Conservation (phyloP, 345 rosid species). For the Eucalyptus sp. region DNA sequence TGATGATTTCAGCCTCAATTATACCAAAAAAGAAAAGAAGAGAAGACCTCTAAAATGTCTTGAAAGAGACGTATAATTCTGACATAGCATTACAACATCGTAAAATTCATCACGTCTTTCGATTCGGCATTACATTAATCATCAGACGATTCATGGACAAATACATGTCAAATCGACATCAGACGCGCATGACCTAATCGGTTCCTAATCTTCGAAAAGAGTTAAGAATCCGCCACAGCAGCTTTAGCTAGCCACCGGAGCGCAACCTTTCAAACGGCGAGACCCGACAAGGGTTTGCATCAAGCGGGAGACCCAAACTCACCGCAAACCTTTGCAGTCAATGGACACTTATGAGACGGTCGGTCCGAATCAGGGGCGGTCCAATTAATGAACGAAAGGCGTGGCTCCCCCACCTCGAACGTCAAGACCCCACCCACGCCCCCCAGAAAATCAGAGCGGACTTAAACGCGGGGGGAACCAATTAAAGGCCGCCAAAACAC, state of each 20-base stretch:
- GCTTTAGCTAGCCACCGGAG: not conserved
- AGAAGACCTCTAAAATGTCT: not conserved
- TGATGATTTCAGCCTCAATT: not conserved
- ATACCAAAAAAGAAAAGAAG: not conserved
- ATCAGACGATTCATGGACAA: not conserved
- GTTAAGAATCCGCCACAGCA: not conserved
- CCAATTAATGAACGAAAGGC: not conserved
- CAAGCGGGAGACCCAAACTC: not conserved
- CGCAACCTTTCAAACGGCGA: not conserved
- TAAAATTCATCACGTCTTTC: not conserved
- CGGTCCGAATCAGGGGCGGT: not conserved
- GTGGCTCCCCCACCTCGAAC: not conserved
- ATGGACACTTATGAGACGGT: not conserved
- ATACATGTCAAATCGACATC: not conserved
- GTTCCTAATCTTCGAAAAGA: not conserved
- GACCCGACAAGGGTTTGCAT: not conserved
- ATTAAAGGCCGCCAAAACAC: not conserved
- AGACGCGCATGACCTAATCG: not conserved
- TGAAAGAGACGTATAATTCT: fast-evolving
- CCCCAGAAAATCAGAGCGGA: not conserved
- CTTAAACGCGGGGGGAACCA: fast-evolving
- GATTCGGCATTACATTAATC: not conserved
- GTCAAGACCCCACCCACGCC: not conserved
- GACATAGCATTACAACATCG: fast-evolving
- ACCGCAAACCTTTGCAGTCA: not conserved